phyloP scores from a whole-genome alignment of 2,329 filamentous ascomycete genomes.

The Emmonsia crescens region DNA sequence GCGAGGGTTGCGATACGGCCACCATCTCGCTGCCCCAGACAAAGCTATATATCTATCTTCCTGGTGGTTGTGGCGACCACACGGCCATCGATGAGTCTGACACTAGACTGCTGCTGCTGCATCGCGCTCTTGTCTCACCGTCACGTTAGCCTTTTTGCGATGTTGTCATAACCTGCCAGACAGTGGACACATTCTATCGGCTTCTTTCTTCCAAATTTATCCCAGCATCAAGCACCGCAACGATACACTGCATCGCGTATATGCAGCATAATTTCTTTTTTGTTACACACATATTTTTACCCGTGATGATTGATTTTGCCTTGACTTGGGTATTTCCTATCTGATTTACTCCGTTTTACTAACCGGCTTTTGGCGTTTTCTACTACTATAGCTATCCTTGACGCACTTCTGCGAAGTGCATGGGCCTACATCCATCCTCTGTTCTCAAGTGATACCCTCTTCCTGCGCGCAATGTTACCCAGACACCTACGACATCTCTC shows the following conservation, averaged over 20 bases:
- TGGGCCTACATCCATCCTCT: conserved; percentile 52
- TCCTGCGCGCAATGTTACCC: conserved; percentile 44
- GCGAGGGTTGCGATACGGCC: background rate
- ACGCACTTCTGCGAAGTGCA: conserved; percentile 54
- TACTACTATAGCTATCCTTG: conserved; percentile 42
- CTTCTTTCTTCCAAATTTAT: background rate
- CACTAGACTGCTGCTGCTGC: background rate
- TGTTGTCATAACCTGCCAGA: background rate
- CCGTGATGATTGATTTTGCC: background rate
- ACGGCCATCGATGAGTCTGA: background rate
- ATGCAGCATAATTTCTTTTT: background rate
- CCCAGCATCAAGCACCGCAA: background rate
- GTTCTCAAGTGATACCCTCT: conserved; percentile 47
- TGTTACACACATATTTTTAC: background rate
- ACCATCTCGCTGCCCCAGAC: background rate
- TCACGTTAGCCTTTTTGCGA: background rate
- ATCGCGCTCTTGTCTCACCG: background rate
- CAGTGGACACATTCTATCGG: background rate
- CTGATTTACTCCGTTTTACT: conserved; percentile 5
- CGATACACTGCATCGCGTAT: background rate
- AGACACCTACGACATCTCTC: conserved; percentile 27
- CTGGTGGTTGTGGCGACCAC: background rate
- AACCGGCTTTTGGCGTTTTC: conserved; percentile 7
- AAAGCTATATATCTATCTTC: background rate
- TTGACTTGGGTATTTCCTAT: background rate